Conservation (phyloP, 2,329 filamentous ascomycete species). For the Colletotrichum somersetense region DNA sequence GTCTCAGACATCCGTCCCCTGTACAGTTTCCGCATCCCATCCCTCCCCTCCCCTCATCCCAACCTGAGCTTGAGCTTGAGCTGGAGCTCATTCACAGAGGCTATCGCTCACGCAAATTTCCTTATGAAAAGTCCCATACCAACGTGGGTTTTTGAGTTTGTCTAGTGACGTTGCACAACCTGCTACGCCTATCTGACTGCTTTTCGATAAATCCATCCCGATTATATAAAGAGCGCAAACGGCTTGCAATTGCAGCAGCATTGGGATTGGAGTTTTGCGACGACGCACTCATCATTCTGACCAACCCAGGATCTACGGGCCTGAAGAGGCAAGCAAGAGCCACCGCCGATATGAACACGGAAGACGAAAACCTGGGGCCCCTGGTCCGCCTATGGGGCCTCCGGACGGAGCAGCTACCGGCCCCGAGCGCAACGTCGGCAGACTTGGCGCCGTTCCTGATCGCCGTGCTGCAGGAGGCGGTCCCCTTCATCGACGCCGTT, state of each 20-base stretch:
- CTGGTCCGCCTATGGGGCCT: constrained; percentile 68
- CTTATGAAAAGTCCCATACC: constrained; percentile 24
- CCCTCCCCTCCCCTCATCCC: constrained; percentile 18
- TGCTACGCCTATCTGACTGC: neutral
- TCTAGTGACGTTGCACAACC: constrained; percentile 21
- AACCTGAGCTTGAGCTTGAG: neutral
- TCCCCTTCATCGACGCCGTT: constrained; percentile 69
- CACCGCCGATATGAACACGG: constrained; percentile 18
- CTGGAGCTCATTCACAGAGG: constrained; percentile 18
- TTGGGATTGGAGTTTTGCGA: neutral
- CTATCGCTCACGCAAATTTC: constrained; percentile 18
- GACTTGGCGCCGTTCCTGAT: constrained; percentile 65
- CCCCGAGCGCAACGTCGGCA: constrained; percentile 52
- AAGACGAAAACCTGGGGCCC: constrained; percentile 54
- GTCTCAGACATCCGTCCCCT: constrained; percentile 30
- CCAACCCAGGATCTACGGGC: neutral
- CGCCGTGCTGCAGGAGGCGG: constrained; percentile 68
- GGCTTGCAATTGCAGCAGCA: neutral
- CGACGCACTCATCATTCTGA: constrained; percentile 16
- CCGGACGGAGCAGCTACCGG: constrained; percentile 60
- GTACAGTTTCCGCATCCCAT: constrained; percentile 5
- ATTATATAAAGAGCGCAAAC: constrained; percentile 10
- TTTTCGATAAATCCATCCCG: neutral
- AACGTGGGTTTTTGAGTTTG: constrained; percentile 37
- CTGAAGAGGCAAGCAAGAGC: neutral